Evolutionary conservation across 2,329 filamentous ascomycete species (phyloP).

Genomic region (Botrytis galanthina): DNA sequence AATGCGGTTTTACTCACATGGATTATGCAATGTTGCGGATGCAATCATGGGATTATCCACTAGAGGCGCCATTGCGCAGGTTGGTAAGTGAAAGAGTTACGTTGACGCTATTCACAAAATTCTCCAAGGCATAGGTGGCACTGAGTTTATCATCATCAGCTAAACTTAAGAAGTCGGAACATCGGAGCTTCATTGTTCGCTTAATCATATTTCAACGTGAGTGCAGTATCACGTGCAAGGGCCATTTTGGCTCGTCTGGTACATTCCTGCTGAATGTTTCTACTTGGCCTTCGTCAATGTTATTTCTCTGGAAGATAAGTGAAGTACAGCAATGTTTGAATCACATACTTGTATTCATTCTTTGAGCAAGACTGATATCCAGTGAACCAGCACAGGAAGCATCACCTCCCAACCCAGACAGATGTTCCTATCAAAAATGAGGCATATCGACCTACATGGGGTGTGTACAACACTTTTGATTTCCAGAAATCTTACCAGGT

Average conservation of each 20-base stretch:
- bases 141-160: conserved; percentile 9
- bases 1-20: conserved; percentile 43
- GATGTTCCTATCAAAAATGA: neutral
- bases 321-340: neutral
- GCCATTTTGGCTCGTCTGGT: neutral
- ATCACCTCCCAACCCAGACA: neutral
- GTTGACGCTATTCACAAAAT: conserved; percentile 20
- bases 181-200: neutral
- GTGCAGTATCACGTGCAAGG: neutral
- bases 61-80: conserved; percentile 65
- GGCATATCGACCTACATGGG: neutral
- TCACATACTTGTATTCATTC: neutral
- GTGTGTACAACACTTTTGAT: neutral
- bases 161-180: conserved; percentile 3
- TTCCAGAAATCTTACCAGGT: neutral
- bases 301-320: neutral
- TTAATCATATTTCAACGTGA: neutral
- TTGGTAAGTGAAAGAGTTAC: conserved; percentile 5
- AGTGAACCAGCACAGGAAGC: neutral
- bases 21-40: conserved; percentile 82
- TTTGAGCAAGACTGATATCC: neutral
- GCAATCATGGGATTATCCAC: conserved; percentile 91
- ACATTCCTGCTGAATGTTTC: neutral
- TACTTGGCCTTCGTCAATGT: neutral
- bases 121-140: conserved; percentile 18